A percentile compares a stretch with the other conserved stretches of the same genome.
phyloP scores from a whole-genome alignment of 1,139 yeast species.

The Komagataea norvegica region DNA sequence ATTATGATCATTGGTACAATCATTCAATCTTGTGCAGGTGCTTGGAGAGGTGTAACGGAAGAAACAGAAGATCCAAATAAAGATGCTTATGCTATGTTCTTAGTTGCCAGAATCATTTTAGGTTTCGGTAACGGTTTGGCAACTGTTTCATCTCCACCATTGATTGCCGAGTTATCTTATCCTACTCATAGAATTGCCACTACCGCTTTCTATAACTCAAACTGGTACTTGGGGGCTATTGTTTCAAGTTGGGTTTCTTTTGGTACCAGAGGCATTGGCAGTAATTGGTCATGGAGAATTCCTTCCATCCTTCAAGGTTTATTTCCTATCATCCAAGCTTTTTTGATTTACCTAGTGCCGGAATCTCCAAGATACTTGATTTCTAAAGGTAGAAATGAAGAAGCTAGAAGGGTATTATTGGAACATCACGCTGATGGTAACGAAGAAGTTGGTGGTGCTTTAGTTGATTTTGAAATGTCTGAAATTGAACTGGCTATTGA shows the following conservation, averaged over 20 bases:
- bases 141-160: slow-evolving; percentile 37
- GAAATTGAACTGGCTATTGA: slow-evolving; percentile 40
- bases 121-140: slow-evolving; percentile 47
- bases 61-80: slow-evolving; percentile 13
- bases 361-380: slow-evolving; percentile 76
- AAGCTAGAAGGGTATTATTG: slow-evolving; percentile 45
- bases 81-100: slow-evolving; percentile 39
- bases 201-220: slow-evolving; percentile 47
- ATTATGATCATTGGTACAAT: slow-evolving; percentile 42
- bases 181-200: slow-evolving; percentile 44
- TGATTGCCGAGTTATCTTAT: slow-evolving; percentile 40
- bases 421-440: slow-evolving; percentile 39
- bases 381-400: slow-evolving; percentile 47
- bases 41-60: slow-evolving; percentile 18
- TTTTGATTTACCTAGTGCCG: slow-evolving; percentile 44
- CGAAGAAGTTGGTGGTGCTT: slow-evolving; percentile 30
- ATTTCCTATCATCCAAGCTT: slow-evolving; percentile 36
- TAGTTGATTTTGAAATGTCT: slow-evolving; percentile 42
- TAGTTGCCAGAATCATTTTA: slow-evolving; percentile 43
- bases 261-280: slow-evolving; percentile 33
- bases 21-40: slow-evolving; percentile 38
- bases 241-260: slow-evolving; percentile 54
- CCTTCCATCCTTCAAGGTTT: slow-evolving; percentile 39
- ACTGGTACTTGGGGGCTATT: slow-evolving; percentile 52
- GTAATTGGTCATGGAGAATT: slow-evolving; percentile 40